phyloP scores from a whole-genome alignment of 2,329 filamentous ascomycete genomes.

The Fusarium piperis region DNA sequence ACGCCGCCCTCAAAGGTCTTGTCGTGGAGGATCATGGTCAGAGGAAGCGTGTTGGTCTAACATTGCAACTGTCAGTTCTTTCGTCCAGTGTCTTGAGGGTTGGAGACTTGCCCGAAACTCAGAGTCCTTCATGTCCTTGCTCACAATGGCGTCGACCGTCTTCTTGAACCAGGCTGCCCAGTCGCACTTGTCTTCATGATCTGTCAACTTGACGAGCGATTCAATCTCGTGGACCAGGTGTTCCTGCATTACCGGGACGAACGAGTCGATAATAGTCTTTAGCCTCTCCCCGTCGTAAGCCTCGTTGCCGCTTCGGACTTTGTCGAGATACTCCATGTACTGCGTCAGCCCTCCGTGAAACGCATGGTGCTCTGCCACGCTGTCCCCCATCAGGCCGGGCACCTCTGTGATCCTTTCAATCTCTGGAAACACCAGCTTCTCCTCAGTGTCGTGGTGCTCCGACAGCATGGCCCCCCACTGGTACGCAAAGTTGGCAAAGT shows the following conservation, averaged over 20 bases:
- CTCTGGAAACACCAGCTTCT: conserved; percentile 50
- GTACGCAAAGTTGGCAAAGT: conserved; percentile 47
- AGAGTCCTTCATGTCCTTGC: conserved; percentile 24
- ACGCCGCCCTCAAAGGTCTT: conserved; percentile 40
- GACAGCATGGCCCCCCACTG: conserved; percentile 47
- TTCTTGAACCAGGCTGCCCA: conserved; percentile 46
- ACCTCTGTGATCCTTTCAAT: conserved; percentile 49
- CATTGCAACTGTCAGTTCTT: background rate
- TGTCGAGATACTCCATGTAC: conserved; percentile 46
- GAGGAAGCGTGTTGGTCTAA: conserved; percentile 36
- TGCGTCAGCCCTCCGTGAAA: conserved; percentile 50
- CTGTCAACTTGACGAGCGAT: conserved; percentile 46
- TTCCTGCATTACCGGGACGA: conserved; percentile 46
- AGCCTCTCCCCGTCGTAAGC: conserved; percentile 45
- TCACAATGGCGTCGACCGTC: conserved; percentile 20
- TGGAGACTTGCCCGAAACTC: conserved; percentile 23
- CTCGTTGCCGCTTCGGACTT: conserved; percentile 40
- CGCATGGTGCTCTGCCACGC: conserved; percentile 52
- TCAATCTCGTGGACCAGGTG: conserved; percentile 54
- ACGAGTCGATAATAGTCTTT: conserved; percentile 32
- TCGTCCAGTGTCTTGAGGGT: background rate
- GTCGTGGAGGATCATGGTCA: conserved; percentile 42
- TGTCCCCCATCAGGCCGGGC: conserved; percentile 52
- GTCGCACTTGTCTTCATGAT: conserved; percentile 48
- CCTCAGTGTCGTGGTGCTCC: conserved; percentile 53